Percentiles rank a stretch among this genome's conserved stretches.
Conservation (phyloP, 768 basidiomycete genomes). For the Leccinum incarnatum region DNA sequence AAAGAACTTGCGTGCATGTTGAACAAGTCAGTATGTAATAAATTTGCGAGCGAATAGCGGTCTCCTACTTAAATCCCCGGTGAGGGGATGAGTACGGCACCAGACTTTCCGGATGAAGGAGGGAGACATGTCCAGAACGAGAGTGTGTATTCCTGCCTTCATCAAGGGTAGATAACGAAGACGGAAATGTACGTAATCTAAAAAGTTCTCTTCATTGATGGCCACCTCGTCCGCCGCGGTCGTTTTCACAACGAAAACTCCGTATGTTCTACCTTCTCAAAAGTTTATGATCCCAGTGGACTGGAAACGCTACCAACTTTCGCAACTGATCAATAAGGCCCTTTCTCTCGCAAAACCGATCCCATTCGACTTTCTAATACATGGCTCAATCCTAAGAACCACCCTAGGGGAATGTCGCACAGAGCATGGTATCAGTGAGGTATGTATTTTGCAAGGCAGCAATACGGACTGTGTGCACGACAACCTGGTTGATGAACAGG, state of each 20-base stretch:
- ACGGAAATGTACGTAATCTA: no score
- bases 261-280: slow-evolving; percentile 44
- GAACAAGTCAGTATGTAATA: neutral
- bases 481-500: slow-evolving; percentile 11
- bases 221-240: slow-evolving; percentile 13
- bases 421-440: slow-evolving; percentile 70
- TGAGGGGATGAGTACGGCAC: neutral
- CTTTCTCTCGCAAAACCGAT: slow-evolving; percentile 68
- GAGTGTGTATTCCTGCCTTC: neutral
- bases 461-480: neutral
- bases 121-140: neutral
- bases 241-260: slow-evolving; percentile 18
- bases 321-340: slow-evolving; percentile 95
- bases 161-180: no score
- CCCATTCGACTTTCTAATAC: slow-evolving; percentile 91
- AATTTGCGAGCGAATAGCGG: neutral
- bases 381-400: slow-evolving; percentile 74
- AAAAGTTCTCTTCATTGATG: neutral
- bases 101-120: neutral
- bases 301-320: slow-evolving; percentile 96
- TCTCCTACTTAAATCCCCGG: slow-evolving; percentile 6
- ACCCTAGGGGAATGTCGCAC: slow-evolving; percentile 73
- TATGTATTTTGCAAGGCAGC: slow-evolving; percentile 20
- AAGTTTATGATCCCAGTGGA: slow-evolving; percentile 89
- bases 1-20: neutral